Base-by-base conservation (phyloP, 257 asterid species). In the Nicotiana noctiflora region DNA sequence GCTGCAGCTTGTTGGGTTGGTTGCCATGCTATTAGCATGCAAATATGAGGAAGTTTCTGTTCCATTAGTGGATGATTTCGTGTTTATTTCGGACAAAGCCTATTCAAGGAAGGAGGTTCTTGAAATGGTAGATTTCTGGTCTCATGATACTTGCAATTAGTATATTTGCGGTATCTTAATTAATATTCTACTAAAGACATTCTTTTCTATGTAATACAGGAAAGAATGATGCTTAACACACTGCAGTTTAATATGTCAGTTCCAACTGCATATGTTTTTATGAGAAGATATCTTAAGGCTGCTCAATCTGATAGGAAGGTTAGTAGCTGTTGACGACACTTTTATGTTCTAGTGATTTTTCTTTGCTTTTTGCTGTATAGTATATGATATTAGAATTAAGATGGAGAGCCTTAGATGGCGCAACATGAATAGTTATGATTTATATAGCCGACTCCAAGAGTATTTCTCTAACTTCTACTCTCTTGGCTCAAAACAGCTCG, bases 21-120 rank as follows among this genome's bases (percentile, higher is more conserved):
- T 93, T 10, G 99, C 98, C 4, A 80, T 94, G 98, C 93, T 96
- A 61, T 82, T 95, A 37, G 98, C 99, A 3, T 92, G 97, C 95
- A 96, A 96, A 81, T 96, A 96, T 18, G 99, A 96, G 88, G 98
- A 93, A 62, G 95, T 93, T 62, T 89, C 93, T 2, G 97, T 92
- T 14, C 99, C 98, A 2, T 88, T 91, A 7, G 99, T 96, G 14
- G 98, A 92, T 76, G 99, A 96, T 84, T 72, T 96, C 81, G 84
- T 96, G 18, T 90, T 92, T 37, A 93, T 96, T 34, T 96, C 99
- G 0, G 99, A 93, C 90, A 94, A 88, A 84, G 98, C 99, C 76
- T 94, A 96, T 70, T 65, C 93, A 13, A 92, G 96, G 83, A 86
- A 83, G 82, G 96, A 96, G 88, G 88, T 96, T 6, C 91, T 96